phyloP scores from a whole-genome alignment of 768 basidiomycete genomes.

The Dendrothele bispora region DNA sequence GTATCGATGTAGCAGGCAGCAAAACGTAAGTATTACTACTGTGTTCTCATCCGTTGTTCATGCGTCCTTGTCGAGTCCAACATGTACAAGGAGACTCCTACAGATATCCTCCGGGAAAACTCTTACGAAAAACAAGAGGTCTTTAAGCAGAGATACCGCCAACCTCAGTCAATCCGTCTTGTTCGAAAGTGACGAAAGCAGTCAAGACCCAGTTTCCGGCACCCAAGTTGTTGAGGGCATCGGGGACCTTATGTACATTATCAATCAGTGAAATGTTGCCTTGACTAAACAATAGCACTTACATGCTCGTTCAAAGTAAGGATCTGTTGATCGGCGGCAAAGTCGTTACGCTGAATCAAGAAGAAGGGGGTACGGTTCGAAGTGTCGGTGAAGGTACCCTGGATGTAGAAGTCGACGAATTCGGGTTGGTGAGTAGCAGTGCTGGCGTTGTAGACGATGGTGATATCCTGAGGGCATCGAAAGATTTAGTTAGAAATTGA shows the following conservation, averaged over 20 bases:
- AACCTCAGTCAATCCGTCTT: not conserved
- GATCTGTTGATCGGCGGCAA: not conserved
- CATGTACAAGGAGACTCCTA: no score
- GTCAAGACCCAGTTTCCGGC: not conserved
- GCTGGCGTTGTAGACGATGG: conserved; percentile 1
- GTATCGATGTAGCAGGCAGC: no score
- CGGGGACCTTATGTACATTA: not conserved
- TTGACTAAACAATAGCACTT: not conserved
- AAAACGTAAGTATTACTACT: no score
- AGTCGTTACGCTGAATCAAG: conserved; percentile 3
- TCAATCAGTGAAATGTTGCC: not conserved
- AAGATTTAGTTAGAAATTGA: no score
- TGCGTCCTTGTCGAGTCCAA: no score
- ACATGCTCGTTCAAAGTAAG: not conserved
- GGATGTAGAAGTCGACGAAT: conserved; percentile 4
- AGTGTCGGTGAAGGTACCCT: conserved; percentile 1
- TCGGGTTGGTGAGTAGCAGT: conserved; percentile 2
- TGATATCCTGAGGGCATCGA: conserved; percentile 1
- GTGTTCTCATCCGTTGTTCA: no score
- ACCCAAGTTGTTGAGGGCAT: not conserved
- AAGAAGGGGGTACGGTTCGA: not conserved
- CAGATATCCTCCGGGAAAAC: no score
- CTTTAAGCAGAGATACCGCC: not conserved
- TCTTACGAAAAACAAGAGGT: not conserved
- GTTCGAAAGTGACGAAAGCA: conserved; percentile 3